Evolutionary conservation across 441 rosid genomes (phyloP).

Genomic region (Bocquillonia castaneifolia): DNA sequence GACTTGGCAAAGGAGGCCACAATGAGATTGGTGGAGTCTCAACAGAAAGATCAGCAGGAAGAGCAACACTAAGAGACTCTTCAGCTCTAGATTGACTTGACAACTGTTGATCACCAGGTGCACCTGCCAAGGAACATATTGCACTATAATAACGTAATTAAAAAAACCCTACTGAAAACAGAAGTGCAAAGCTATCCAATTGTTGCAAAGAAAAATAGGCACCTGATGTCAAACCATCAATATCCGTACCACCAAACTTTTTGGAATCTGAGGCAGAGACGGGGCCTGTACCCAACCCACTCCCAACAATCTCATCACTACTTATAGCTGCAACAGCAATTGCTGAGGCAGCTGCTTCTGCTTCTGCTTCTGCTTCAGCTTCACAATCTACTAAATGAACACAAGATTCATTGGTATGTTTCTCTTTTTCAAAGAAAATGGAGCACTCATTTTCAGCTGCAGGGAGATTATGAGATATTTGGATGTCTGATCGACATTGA

Average conservation of each 20-base stretch:
- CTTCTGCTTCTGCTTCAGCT: slow-evolving; percentile 68
- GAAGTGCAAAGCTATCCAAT: not conserved
- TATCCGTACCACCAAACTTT: slow-evolving; percentile 46
- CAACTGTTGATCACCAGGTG: slow-evolving; percentile 42
- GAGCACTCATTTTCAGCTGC: slow-evolving; percentile 48
- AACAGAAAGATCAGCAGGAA: slow-evolving; percentile 95
- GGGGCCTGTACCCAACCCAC: slow-evolving; percentile 38
- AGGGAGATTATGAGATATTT: slow-evolving; percentile 40
- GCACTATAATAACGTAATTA: not conserved
- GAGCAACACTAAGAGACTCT: slow-evolving; percentile 79
- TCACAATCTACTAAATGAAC: slow-evolving; percentile 63
- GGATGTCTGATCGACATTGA: slow-evolving; percentile 43
- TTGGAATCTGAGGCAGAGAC: slow-evolving; percentile 55
- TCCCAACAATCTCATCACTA: slow-evolving; percentile 67
- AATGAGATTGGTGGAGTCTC: slow-evolving; percentile 76
- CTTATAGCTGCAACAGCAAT: slow-evolving; percentile 91
- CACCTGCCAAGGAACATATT: slow-evolving; percentile 39
- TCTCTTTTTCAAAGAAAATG: slow-evolving; percentile 70
- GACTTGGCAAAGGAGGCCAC: slow-evolving; percentile 78
- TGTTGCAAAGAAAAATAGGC: slow-evolving; percentile 17
- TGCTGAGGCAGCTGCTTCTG: slow-evolving; percentile 86
- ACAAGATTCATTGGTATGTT: slow-evolving; percentile 49
- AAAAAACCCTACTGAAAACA: not conserved
- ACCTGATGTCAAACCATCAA: slow-evolving; percentile 43
- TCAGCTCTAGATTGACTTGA: slow-evolving; percentile 67